Evolutionary conservation across 2,329 filamentous ascomycete species (phyloP), one percentile per base, ranked within the genome.

Genomic region (Colletotrichum lentis): DNA sequence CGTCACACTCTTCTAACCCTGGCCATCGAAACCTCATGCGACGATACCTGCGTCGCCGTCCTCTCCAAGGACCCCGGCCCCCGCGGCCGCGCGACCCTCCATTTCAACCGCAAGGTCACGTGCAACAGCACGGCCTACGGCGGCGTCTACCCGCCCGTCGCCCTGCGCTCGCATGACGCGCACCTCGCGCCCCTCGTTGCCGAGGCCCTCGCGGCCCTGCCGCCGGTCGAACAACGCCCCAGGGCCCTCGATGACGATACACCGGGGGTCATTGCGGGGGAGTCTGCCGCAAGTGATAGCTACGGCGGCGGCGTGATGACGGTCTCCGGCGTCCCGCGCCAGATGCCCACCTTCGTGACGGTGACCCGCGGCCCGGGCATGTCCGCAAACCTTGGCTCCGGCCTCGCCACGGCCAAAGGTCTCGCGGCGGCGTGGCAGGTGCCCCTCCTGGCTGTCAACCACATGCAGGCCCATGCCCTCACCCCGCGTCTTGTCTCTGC

Each of bases 391-490:
- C 84, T 99, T 37, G 85, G 88, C 22, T 88, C 90, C 18, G 96
- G 96, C 0, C 78, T 98, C 12, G 90, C 93, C 75, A 90, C 89
- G 24, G 96, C 93, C 20, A 98, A 98, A 79, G 96, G 94, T 0
- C 84, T 98, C 22, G 89, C 94, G 0, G 83, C 92, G 22, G 94
- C 93, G 44, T 97, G 92, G 92, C 85, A 89, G 71, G 85, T 94
- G 44, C 94, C 95, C 3, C 81, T 98, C 39, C 78, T 98, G 1
- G 96, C 89, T 0, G 92, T 97, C 1, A 92, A 99, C 77, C 96
- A 99, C 78, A 98, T 99, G 96, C 94, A 97, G 77, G 96, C 94
- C 12, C 96, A 99, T 78, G 91, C 96, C 20, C 81, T 99, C 70
- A 98, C 96, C 20, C 92, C 95, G 18, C 86, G 93, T 11, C 85